A percentile compares a stretch with the other conserved stretches of the same genome.
phyloP scores from a whole-genome alignment of 1,139 yeast genomes.

The Pneumocystis sp. region DNA sequence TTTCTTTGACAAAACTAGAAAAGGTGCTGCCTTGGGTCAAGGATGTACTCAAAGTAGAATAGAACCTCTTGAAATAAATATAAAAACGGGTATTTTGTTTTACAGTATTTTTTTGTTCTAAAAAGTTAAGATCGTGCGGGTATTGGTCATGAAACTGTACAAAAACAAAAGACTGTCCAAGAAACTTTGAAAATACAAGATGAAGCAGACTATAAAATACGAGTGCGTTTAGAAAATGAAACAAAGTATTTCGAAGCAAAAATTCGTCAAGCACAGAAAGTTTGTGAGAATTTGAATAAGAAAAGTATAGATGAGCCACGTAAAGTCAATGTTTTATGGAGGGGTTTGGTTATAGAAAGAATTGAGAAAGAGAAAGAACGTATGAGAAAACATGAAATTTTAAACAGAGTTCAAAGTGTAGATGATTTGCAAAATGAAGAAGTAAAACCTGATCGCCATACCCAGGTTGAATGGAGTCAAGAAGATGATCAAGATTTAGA shows the following conservation, averaged over 20 bases:
- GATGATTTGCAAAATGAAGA: not conserved
- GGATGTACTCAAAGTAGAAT: conserved; percentile 6
- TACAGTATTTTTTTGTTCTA: conserved; percentile 5
- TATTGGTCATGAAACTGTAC: conserved; percentile 19
- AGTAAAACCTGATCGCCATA: not conserved
- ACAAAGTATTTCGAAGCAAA: conserved; percentile 11
- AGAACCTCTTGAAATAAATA: conserved; percentile 11
- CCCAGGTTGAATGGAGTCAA: conserved; percentile 14
- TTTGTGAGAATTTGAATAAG: conserved; percentile 15
- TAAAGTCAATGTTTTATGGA: conserved; percentile 17
- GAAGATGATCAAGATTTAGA: conserved; percentile 21
- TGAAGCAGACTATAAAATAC: conserved; percentile 16
- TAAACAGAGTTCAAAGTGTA: not conserved
- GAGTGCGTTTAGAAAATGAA: conserved; percentile 17
- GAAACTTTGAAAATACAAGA: conserved; percentile 7
- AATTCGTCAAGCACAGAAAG: conserved; percentile 15
- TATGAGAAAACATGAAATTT: conserved; percentile 6
- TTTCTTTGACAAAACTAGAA: not conserved
- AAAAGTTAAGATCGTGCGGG: conserved; percentile 17
- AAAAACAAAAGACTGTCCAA: conserved; percentile 13
- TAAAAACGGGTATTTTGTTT: conserved; percentile 14
- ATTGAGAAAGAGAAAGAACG: conserved; percentile 10
- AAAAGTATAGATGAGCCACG: conserved; percentile 5
- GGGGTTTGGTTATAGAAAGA: conserved; percentile 16
- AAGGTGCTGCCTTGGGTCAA: conserved; percentile 3